Evolutionary conservation across 129 eudicot species (phyloP).

Genomic region (Heracleum sosnowskyi): DNA sequence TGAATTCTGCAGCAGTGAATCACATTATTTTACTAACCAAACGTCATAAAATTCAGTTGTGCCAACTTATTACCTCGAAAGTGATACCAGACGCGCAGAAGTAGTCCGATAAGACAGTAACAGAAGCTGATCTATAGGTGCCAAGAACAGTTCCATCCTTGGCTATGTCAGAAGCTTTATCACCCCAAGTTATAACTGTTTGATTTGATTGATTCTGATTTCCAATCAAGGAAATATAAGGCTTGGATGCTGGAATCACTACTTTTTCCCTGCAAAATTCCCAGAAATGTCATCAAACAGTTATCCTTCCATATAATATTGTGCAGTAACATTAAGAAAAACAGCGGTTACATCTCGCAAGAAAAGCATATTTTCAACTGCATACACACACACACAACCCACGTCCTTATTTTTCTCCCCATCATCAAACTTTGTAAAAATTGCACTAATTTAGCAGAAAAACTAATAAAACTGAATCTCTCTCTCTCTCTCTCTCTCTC

Average conservation of each 20-base stretch:
- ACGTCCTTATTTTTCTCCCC: slow-evolving; percentile 17
- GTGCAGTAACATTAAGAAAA: neutral
- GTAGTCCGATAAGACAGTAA: slow-evolving; percentile 57
- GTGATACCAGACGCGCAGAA: slow-evolving; percentile 79
- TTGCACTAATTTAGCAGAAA: neutral
- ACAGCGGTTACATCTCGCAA: slow-evolving; percentile 1
- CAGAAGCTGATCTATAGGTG: slow-evolving; percentile 66
- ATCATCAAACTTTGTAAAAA: neutral
- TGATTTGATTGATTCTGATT: slow-evolving; percentile 24
- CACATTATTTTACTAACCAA: neutral
- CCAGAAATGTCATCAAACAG: neutral
- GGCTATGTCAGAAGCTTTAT: slow-evolving; percentile 53
- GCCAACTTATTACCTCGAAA: slow-evolving; percentile 35
- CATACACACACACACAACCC: neutral
- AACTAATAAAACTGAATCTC: neutral
- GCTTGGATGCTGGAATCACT: slow-evolving; percentile 56
- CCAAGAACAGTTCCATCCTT: slow-evolving; percentile 49
- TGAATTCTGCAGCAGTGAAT: slow-evolving; percentile 39
- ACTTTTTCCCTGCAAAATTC: slow-evolving; percentile 61
- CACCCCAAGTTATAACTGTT: slow-evolving; percentile 71
- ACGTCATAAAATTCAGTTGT: neutral
- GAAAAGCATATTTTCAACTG: neutral
- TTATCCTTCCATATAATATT: neutral
- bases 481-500: too few relatives aligned
- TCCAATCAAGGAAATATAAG: slow-evolving; percentile 80